Evolutionary conservation across 352 stramenopile genomes (phyloP).

Genomic region (Globisporangium paroecandrum): DNA sequence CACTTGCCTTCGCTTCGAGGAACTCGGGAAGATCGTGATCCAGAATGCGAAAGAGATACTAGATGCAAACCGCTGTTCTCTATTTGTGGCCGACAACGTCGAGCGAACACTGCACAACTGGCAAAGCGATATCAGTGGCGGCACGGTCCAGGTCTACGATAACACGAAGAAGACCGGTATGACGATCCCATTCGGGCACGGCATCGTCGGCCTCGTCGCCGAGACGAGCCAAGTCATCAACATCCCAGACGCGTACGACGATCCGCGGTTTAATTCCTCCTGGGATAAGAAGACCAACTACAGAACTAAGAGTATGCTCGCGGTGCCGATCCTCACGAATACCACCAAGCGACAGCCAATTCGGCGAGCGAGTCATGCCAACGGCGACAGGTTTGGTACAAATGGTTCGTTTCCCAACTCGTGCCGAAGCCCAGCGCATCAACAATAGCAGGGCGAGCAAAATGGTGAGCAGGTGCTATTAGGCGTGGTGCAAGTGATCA

Average conservation of each 20-base stretch:
- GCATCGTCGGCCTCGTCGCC: conserved; percentile 68
- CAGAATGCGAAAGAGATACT: conserved; percentile 72
- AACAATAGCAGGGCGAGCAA: conserved; percentile 3
- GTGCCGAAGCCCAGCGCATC: background rate
- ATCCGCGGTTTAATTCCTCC: conserved; percentile 73
- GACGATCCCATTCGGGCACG: conserved; percentile 69
- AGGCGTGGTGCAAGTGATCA: conserved; percentile 79
- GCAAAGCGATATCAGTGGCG: conserved; percentile 70
- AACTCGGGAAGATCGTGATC: conserved; percentile 75
- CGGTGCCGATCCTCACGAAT: conserved; percentile 65
- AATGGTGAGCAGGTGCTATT: conserved; percentile 39
- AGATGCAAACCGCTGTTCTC: conserved; percentile 67
- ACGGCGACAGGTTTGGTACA: background rate
- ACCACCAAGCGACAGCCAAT: conserved; percentile 20
- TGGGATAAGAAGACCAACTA: conserved; percentile 83
- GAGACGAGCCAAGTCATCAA: conserved; percentile 65
- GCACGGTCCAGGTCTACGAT: conserved; percentile 51
- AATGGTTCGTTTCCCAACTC: background rate
- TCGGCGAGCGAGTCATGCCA: conserved; percentile 14
- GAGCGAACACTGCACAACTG: conserved; percentile 62
- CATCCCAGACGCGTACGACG: conserved; percentile 69
- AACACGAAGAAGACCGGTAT: conserved; percentile 37
- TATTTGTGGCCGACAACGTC: conserved; percentile 62
- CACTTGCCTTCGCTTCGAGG: conserved; percentile 75
- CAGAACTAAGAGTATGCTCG: conserved; percentile 77